Conservation (phyloP, 1,139 yeast genomes). For the Debaryomyces udenii region DNA sequence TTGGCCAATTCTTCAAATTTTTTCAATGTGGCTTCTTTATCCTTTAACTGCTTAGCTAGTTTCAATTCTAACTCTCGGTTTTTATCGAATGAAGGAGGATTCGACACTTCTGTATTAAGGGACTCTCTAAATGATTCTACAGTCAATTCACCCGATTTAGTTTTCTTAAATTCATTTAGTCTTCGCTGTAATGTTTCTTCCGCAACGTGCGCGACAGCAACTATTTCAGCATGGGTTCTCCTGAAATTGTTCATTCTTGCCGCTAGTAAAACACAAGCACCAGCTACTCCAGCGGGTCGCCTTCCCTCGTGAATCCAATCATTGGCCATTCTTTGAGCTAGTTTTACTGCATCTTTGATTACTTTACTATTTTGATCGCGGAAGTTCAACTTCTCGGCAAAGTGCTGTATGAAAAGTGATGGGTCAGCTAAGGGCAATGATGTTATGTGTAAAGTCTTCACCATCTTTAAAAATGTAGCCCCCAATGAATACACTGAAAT, state of each 20-base stretch:
- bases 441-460: slow-evolving; percentile 74
- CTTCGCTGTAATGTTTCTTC: slow-evolving; percentile 91
- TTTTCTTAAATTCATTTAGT: slow-evolving; percentile 80
- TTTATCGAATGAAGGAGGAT: slow-evolving; percentile 81
- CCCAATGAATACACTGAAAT: slow-evolving; percentile 94
- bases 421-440: slow-evolving; percentile 91
- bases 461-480: slow-evolving; percentile 91
- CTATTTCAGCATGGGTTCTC: slow-evolving; percentile 90
- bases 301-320: slow-evolving; percentile 98
- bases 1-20: slow-evolving; percentile 21
- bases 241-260: slow-evolving; percentile 95
- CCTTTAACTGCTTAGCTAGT: slow-evolving; percentile 28
- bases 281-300: slow-evolving; percentile 98
- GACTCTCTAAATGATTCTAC: slow-evolving; percentile 68
- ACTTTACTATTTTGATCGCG: slow-evolving; percentile 74
- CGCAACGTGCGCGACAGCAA: slow-evolving; percentile 93
- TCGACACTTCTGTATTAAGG: slow-evolving; percentile 47
- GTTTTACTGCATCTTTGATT: slow-evolving; percentile 79
- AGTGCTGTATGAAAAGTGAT: slow-evolving; percentile 88
- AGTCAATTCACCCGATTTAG: slow-evolving; percentile 73
- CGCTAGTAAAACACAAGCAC: slow-evolving; percentile 90
- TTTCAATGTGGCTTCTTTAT: slow-evolving; percentile 36
- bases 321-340: slow-evolving; percentile 87
- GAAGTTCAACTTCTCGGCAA: slow-evolving; percentile 83
- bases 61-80: slow-evolving; percentile 42